Conservation (phyloP, 83 land plant genomes). For the Diphasiastrum complanatum region DNA sequence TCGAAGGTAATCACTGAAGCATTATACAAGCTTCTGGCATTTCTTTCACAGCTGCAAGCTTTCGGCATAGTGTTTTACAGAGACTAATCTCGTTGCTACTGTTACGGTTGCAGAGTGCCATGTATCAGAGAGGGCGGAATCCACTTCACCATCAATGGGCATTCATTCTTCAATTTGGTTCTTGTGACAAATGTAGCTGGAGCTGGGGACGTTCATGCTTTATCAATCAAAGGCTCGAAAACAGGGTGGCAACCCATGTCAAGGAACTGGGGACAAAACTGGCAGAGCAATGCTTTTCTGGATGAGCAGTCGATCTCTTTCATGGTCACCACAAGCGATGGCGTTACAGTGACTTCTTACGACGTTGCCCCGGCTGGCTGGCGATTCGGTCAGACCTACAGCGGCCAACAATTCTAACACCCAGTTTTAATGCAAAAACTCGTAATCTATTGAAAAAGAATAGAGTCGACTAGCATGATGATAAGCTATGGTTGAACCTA, state of each 20-base stretch:
- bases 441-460: no score
- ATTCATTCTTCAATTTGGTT: slow-evolving; percentile 3
- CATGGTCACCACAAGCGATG: background rate
- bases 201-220: background rate
- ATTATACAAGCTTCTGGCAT: no score
- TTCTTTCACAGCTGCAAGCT: no score
- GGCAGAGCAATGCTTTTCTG: background rate
- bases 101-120: slow-evolving; percentile 3
- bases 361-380: background rate
- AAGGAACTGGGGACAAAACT: slow-evolving; percentile 6
- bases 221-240: background rate
- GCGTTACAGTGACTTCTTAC: background rate
- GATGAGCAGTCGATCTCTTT: slow-evolving; percentile 2
- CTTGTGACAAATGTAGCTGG: slow-evolving; percentile 6
- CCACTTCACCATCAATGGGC: slow-evolving; percentile 5
- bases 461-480: no score
- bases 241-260: slow-evolving; percentile 2
- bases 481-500: no score
- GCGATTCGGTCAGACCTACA: slow-evolving; percentile 6
- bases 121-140: background rate
- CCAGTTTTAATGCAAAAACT: no score
- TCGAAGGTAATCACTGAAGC: no score
- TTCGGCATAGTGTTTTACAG: no score
- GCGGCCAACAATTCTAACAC: background rate
- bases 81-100: no score